Percentiles rank a stretch among this genome's conserved stretches.
Conservation (phyloP, 2,329 filamentous ascomycete genomes). For the Xylaria sp. region DNA sequence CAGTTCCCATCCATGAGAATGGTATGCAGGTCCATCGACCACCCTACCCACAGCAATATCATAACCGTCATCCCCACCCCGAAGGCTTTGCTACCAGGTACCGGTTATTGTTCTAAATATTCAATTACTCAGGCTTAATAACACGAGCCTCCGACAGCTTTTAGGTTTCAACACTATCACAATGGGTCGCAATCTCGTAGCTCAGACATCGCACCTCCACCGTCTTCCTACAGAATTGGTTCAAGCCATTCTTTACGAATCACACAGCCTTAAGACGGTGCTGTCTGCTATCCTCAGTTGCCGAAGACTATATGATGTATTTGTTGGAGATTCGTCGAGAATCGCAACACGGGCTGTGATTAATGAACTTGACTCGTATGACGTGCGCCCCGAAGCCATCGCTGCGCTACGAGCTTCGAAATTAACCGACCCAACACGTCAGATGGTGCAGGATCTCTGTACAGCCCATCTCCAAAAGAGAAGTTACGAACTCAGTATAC, state of each 20-base stretch:
- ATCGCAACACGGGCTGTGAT: conserved; percentile 13
- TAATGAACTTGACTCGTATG: conserved; percentile 22
- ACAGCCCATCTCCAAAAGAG: conserved; percentile 14
- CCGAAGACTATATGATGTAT: conserved; percentile 10
- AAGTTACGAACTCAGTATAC: conserved; percentile 8
- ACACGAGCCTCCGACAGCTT: no score
- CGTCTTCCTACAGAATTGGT: conserved; percentile 19
- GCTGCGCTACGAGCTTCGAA: conserved; percentile 18
- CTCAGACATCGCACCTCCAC: conserved; percentile 17
- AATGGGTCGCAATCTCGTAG: conserved; percentile 15
- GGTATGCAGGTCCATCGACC: no score
- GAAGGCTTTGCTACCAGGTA: no score
- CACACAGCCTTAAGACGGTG: conserved; percentile 10
- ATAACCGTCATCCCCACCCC: no score
- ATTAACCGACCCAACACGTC: conserved; percentile 10
- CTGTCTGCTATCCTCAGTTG: conserved; percentile 20
- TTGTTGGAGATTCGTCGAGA: conserved; percentile 5
- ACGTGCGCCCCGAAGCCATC: conserved; percentile 22
- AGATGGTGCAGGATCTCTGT: conserved; percentile 14
- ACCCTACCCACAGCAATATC: no score
- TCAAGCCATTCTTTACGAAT: conserved; percentile 17
- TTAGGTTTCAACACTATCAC: no score
- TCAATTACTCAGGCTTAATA: no score
- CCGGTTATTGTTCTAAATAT: no score
- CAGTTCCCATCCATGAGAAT: no score